phyloP scores from a whole-genome alignment of 495 filamentous ascomycete genomes.

The Penicillium egyptiacum region DNA sequence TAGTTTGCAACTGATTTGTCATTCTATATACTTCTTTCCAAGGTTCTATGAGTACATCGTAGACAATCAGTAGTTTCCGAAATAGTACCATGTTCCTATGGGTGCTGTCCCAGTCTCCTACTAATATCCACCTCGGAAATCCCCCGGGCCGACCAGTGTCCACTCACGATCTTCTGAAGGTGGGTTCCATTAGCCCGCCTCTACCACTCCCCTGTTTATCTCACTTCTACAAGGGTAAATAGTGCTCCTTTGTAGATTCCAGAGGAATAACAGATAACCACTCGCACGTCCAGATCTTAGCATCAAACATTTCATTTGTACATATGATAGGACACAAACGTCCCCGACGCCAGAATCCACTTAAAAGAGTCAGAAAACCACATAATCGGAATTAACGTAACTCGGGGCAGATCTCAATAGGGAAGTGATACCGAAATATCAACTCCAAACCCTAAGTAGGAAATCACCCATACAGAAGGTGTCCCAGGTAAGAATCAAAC shows the following conservation, averaged over 20 bases:
- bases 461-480: background rate
- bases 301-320: no score
- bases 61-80: background rate
- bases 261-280: background rate
- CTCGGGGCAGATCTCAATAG: no score
- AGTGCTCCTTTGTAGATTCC: background rate
- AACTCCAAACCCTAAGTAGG: background rate
- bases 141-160: no score
- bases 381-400: no score
- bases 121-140: background rate
- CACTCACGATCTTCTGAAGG: no score
- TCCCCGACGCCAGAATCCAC: no score
- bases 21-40: constrained; percentile 1
- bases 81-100: background rate
- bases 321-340: no score
- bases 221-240: background rate
- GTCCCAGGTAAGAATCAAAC: background rate
- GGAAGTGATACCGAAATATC: background rate
- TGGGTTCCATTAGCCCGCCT: background rate
- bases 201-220: background rate
- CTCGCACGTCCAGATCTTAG: background rate
- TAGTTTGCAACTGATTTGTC: constrained; percentile 5
- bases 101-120: background rate
- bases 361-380: no score
- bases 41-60: background rate